phyloP scores from a whole-genome alignment of 306 rosid species.

The Corylus americana region DNA sequence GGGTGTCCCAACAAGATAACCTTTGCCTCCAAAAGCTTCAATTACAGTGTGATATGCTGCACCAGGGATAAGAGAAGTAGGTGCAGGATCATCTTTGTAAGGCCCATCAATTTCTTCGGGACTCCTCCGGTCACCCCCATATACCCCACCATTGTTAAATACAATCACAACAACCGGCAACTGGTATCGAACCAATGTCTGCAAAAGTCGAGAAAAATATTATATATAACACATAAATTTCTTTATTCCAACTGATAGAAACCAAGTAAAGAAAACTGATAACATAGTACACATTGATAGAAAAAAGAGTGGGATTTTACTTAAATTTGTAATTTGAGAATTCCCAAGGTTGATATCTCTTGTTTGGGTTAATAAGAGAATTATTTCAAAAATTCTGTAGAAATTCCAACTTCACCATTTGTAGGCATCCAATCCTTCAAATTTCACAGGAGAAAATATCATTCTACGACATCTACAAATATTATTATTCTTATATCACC shows the following conservation, averaged over 20 bases:
- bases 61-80: slow-evolving; percentile 77
- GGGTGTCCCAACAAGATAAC: slow-evolving; percentile 72
- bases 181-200: slow-evolving; percentile 97
- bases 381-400: background rate
- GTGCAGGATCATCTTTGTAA: slow-evolving; percentile 86
- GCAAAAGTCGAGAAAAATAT: slow-evolving; percentile 22
- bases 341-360: background rate
- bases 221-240: background rate
- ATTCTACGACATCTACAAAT: background rate
- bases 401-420: background rate
- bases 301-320: background rate
- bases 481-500: background rate
- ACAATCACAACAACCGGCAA: slow-evolving; percentile 86
- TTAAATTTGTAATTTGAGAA: background rate
- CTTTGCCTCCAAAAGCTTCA: slow-evolving; percentile 99
- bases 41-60: slow-evolving; percentile 81
- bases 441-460: background rate
- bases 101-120: slow-evolving; percentile 84
- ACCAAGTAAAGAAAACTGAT: background rate
- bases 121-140: slow-evolving; percentile 67
- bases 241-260: slow-evolving; percentile 5
- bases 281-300: background rate
- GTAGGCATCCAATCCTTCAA: background rate
- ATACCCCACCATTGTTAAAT: slow-evolving; percentile 90
- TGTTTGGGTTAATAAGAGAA: no score